These are phyloP conservation scores for Suhomyces chickasaworum DNA, from an alignment of 1,139 yeast species.

Conservation along the genomic window DNA sequence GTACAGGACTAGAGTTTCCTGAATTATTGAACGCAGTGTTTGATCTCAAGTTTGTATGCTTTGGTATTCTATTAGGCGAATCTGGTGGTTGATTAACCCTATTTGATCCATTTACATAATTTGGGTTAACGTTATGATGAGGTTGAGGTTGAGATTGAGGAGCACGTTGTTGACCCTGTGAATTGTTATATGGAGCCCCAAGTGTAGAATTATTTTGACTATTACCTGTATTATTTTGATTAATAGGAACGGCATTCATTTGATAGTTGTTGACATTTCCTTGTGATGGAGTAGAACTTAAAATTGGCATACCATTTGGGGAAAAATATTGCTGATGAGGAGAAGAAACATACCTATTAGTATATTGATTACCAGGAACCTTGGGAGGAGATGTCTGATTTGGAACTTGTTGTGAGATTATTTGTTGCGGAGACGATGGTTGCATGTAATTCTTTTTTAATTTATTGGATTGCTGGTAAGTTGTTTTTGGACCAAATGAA, in stretches of 20 bases:
- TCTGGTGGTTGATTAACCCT: conserved; percentile 7
- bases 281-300: not conserved
- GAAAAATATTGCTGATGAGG: conserved; percentile 10
- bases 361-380: conserved; percentile 4
- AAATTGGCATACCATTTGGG: not conserved
- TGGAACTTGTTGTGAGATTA: conserved; percentile 1
- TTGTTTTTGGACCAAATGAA: conserved; percentile 29
- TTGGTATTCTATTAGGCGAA: conserved; percentile 11
- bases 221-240: not conserved
- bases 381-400: conserved; percentile 11
- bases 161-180: not conserved
- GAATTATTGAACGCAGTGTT: conserved; percentile 13
- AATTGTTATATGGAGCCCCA: not conserved
- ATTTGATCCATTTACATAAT: conserved; percentile 1
- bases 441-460: conserved; percentile 24
- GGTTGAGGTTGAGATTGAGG: not conserved
- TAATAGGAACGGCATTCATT: not conserved
- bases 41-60: conserved; percentile 11
- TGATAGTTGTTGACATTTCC: not conserved
- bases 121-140: not conserved
- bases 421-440: conserved; percentile 9
- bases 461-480: conserved; percentile 39
- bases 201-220: not conserved
- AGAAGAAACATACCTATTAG: conserved; percentile 4
- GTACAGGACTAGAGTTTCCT: not conserved